Conservation (phyloP, 1,284 basidiomycete genomes). For the Trichosporon sp. region DNA sequence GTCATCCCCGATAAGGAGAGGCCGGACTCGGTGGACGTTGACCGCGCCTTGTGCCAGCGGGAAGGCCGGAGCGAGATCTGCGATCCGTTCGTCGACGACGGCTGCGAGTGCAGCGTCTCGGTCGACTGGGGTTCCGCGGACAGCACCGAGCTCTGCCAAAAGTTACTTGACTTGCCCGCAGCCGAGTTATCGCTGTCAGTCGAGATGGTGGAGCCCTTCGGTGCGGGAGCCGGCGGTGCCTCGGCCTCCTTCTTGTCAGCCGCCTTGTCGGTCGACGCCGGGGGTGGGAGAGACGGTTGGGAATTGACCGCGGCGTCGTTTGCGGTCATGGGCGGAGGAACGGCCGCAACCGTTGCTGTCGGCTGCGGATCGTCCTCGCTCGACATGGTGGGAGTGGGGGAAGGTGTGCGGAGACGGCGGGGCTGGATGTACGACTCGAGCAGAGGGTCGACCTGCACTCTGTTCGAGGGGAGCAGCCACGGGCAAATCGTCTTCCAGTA, state of each 20-base stretch:
- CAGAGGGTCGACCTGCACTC: constrained; percentile 8
- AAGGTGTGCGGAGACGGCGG: constrained; percentile 12
- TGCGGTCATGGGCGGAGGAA: not conserved
- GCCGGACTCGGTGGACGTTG: constrained; percentile 38
- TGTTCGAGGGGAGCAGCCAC: constrained; percentile 9
- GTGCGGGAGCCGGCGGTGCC: constrained; percentile 1
- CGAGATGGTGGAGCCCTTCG: constrained; percentile 7
- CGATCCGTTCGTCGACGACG: constrained; percentile 9
- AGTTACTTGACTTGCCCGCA: not conserved
- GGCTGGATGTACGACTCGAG: constrained; percentile 9
- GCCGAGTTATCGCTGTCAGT: not conserved
- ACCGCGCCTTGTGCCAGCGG: constrained; percentile 25
- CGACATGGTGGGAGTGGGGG: constrained; percentile 22
- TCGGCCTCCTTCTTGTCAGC: constrained; percentile 8
- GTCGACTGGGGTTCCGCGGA: constrained; percentile 8
- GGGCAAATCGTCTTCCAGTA: constrained; percentile 20
- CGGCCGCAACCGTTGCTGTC: not conserved
- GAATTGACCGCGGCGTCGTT: not conserved
- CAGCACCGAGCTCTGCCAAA: constrained; percentile 10
- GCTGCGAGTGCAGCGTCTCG: constrained; percentile 3
- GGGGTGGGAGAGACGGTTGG: not conserved
- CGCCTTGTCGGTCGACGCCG: not conserved
- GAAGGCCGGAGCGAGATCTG: constrained; percentile 6
- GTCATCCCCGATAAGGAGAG: constrained; percentile 23
- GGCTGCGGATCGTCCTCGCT: constrained; percentile 22